Conservation (phyloP, 345 rosid genomes). For the Citrus glauca region DNA sequence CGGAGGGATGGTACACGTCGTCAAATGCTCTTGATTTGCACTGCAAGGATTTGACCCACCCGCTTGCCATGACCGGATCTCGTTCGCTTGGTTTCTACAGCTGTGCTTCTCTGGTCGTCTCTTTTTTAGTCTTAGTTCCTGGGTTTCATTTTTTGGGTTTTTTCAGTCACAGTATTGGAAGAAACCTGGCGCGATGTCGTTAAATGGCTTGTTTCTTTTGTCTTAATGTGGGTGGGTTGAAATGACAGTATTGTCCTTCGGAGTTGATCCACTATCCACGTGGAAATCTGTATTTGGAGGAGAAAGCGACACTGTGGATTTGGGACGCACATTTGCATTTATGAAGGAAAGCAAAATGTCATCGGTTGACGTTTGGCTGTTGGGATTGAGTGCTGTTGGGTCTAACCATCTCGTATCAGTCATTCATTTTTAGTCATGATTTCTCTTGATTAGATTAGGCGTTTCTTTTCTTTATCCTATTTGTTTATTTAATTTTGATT, state of each 20-base stretch:
- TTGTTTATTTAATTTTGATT: neutral
- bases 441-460: too few species aligned
- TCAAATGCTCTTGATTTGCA: slow-evolving; percentile 93
- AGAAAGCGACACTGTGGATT: neutral
- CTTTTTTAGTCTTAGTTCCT: neutral
- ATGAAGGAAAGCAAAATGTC: slow-evolving; percentile 24
- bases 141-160: neutral
- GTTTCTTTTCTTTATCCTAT: too few species aligned
- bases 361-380: neutral
- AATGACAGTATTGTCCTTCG: slow-evolving; percentile 31
- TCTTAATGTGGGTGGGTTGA: neutral
- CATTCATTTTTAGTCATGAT: neutral
- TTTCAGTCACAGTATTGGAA: neutral
- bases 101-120: slow-evolving; percentile 5
- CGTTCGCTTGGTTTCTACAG: neutral
- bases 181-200: slow-evolving; percentile 40
- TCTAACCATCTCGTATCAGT: neutral
- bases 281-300: slow-evolving; percentile 21
- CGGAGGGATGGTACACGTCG: slow-evolving; percentile 63
- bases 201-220: slow-evolving; percentile 26
- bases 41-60: slow-evolving; percentile 89
- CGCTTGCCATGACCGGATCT: slow-evolving; percentile 50
- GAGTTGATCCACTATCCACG: slow-evolving; percentile 24
- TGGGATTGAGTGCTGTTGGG: neutral
- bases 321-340: slow-evolving; percentile 8